A percentile compares a stretch with the other conserved stretches of the same genome.
phyloP scores from a whole-genome alignment of 1,284 basidiomycete genomes.

The Erythrobasidium hasegawianum region DNA sequence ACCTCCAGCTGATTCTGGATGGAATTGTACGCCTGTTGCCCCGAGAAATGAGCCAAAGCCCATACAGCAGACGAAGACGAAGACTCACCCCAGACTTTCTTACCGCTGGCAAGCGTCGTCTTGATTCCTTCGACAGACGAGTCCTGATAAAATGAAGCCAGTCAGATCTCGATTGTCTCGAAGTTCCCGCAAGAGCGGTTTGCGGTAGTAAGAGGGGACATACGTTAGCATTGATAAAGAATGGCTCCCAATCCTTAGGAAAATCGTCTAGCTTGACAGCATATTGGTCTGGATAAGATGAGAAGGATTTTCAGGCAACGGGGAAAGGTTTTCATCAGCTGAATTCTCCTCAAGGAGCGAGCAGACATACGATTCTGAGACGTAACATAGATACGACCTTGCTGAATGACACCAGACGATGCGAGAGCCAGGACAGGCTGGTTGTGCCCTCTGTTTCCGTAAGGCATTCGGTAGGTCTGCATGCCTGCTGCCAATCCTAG shows the following conservation, averaged over 20 bases:
- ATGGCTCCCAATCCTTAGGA: constrained; percentile 87
- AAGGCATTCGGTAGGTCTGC: constrained; percentile 94
- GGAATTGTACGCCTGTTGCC: constrained; percentile 66
- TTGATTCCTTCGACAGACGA: constrained; percentile 97
- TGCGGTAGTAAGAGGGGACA: background rate
- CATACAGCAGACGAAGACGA: background rate
- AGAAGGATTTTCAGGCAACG: background rate
- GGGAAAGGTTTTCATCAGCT: constrained; percentile 1
- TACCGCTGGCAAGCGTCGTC: constrained; percentile 77
- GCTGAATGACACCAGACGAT: constrained; percentile 82
- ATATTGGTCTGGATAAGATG: constrained; percentile 62
- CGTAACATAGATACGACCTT: constrained; percentile 95
- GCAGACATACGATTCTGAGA: constrained; percentile 58
- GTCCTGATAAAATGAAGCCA: constrained; percentile 49
- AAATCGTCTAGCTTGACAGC: constrained; percentile 89
- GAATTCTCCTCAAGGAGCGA: constrained; percentile 34
- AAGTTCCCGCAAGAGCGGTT: constrained; percentile 15
- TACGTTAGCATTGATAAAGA: constrained; percentile 39
- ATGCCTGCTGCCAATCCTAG: constrained; percentile 95
- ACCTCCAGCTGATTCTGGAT: constrained; percentile 77
- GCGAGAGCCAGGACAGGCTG: constrained; percentile 94
- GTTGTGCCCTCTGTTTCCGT: constrained; percentile 99
- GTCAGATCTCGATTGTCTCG: constrained; percentile 2
- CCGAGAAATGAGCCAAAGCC: background rate
- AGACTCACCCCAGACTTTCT: constrained; percentile 76